A percentile compares a stretch with the other conserved stretches of the same genome.
phyloP scores from a whole-genome alignment of 768 basidiomycete species.

The Agaricus subrufescens region DNA sequence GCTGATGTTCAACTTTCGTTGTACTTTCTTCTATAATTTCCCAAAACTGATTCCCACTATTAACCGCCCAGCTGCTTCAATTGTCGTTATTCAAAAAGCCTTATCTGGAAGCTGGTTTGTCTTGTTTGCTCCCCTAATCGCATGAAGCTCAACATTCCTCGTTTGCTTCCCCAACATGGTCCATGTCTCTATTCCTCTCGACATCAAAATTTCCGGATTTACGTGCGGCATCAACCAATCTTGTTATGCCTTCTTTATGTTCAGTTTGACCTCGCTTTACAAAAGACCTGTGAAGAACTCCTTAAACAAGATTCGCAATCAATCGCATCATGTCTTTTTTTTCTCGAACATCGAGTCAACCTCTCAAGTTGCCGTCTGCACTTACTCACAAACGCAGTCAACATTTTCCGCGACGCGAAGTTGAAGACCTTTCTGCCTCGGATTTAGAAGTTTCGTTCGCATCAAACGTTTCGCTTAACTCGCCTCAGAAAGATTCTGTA shows the following conservation, averaged over 20 bases:
- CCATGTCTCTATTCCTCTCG: neutral
- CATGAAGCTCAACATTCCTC: conserved; percentile 2
- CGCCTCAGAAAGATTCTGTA: conserved; percentile 50
- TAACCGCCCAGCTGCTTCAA: conserved; percentile 24
- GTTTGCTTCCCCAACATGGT: neutral
- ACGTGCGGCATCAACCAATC: conserved; percentile 15
- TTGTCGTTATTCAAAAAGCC: conserved; percentile 17
- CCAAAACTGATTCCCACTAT: conserved; percentile 25
- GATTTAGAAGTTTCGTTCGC: conserved; percentile 82
- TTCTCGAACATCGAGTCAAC: conserved; percentile 34
- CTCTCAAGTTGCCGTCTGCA: conserved; percentile 39
- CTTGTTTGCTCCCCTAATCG: conserved; percentile 10
- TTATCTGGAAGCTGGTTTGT: conserved; percentile 26
- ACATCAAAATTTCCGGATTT: conserved; percentile 10
- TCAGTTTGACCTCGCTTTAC: conserved; percentile 29
- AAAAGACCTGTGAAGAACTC: conserved; percentile 42
- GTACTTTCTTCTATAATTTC: conserved; percentile 18
- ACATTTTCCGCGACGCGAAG: conserved; percentile 39
- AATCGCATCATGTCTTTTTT: conserved; percentile 53
- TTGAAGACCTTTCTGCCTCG: conserved; percentile 67
- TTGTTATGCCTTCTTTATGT: conserved; percentile 20
- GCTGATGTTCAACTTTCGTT: conserved; percentile 15
- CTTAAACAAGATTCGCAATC: conserved; percentile 24
- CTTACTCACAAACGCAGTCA: conserved; percentile 48
- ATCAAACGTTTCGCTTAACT: conserved; percentile 76